Evolutionary conservation across 129 eudicot species (phyloP).

Genomic region (Lonicera japonica): DNA sequence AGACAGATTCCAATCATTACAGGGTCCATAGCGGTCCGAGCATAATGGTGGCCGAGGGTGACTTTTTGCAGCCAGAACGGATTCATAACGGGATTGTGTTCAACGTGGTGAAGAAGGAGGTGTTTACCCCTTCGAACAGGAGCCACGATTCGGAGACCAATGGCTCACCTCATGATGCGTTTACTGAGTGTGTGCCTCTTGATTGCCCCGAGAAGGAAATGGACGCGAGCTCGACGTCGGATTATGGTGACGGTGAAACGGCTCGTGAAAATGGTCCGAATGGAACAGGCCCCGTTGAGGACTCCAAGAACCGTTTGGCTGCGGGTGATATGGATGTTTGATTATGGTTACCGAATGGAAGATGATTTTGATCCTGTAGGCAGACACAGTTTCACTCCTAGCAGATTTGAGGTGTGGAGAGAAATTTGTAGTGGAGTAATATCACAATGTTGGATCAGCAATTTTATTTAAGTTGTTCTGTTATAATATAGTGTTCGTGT

Average conservation of each 20-base stretch:
- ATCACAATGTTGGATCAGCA: neutral
- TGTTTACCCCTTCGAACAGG: slow-evolving; percentile 49
- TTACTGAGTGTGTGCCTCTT: slow-evolving; percentile 71
- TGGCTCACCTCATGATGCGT: slow-evolving; percentile 35
- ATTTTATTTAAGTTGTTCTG: neutral
- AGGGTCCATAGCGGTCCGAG: slow-evolving; percentile 33
- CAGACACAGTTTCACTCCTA: neutral
- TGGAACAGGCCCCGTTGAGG: slow-evolving; percentile 2
- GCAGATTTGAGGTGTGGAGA: too few relatives aligned
- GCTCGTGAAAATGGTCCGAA: neutral
- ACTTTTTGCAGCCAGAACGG: slow-evolving; percentile 74
- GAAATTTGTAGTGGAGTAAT: too few relatives aligned
- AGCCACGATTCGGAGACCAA: slow-evolving; percentile 55
- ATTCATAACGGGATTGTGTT: slow-evolving; percentile 66
- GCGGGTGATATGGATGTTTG: neutral
- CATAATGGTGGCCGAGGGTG: slow-evolving; percentile 76
- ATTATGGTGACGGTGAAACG: slow-evolving; percentile 32
- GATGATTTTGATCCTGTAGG: neutral
- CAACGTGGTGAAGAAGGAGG: slow-evolving; percentile 72
- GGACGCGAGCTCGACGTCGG: slow-evolving; percentile 65
- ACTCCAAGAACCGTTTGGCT: neutral
- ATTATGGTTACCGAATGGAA: neutral
- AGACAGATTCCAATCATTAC: slow-evolving; percentile 35
- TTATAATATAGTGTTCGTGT: neutral
- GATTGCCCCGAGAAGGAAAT: slow-evolving; percentile 58